Evolutionary conservation across 2,329 filamentous ascomycete genomes (phyloP).

Genomic region (Sporothrix globosa): DNA sequence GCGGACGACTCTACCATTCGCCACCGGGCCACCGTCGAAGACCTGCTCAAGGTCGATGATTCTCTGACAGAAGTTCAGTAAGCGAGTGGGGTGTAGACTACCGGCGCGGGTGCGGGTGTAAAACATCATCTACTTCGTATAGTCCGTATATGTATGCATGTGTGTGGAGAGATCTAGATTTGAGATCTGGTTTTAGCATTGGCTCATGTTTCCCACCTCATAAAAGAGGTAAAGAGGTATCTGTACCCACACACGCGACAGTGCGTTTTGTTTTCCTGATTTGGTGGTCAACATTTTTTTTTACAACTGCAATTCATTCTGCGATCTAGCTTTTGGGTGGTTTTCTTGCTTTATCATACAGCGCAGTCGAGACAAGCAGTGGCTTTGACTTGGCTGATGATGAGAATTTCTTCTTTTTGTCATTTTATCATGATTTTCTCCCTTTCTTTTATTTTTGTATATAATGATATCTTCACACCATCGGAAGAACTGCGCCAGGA

Average conservation of each 20-base stretch:
- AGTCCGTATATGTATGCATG: not conserved
- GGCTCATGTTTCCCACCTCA: not conserved
- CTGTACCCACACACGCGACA: not conserved
- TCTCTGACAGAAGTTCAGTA: slow-evolving; percentile 38
- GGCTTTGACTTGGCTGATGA: not conserved
- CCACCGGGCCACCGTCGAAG: slow-evolving; percentile 35
- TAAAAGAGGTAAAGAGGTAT: not conserved
- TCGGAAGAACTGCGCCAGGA: not conserved
- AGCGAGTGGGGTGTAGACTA: not conserved
- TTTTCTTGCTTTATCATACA: not conserved
- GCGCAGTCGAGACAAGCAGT: not conserved
- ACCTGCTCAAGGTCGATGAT: slow-evolving; percentile 35
- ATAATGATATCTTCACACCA: not conserved
- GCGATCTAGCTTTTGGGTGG: not conserved
- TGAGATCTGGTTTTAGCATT: not conserved
- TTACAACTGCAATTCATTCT: not conserved
- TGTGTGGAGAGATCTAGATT: not conserved
- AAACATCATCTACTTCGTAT: not conserved
- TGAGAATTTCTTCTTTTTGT: not conserved
- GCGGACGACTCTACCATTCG: slow-evolving; percentile 40
- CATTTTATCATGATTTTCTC: not conserved
- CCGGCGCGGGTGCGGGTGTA: too few relatives aligned
- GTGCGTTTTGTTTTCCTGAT: not conserved
- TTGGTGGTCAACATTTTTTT: not conserved
- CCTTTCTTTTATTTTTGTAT: not conserved